A percentile compares a stretch with the other conserved stretches of the same genome.
Conservation (phyloP, 2,329 filamentous ascomycete species). For the Alternaria viburni region DNA sequence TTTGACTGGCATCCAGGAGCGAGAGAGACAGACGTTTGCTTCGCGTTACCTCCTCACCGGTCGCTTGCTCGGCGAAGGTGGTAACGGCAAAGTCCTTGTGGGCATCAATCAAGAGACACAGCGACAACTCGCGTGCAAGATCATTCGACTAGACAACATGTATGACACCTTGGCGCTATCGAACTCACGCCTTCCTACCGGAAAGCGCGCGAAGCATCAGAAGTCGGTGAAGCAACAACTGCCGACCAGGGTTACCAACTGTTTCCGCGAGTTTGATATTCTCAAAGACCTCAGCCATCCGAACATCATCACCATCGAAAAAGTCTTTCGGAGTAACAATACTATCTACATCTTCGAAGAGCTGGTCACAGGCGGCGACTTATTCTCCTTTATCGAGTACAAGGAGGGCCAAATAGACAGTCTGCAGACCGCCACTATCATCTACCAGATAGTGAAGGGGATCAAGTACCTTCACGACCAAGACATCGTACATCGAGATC, state of each 20-base stretch:
- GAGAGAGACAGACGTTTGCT: constrained; percentile 53
- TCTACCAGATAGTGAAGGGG: constrained; percentile 63
- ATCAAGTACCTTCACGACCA: constrained; percentile 64
- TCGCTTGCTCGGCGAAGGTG: constrained; percentile 61
- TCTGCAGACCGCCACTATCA: constrained; percentile 60
- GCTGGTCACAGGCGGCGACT: constrained; percentile 64
- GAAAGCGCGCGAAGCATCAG: not conserved
- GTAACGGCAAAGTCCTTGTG: constrained; percentile 61
- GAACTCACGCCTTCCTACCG: constrained; percentile 10
- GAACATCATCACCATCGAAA: constrained; percentile 65
- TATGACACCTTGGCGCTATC: constrained; percentile 14
- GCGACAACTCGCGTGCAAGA: constrained; percentile 72
- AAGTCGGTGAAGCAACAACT: constrained; percentile 20
- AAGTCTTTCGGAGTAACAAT: constrained; percentile 60
- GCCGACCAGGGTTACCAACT: constrained; percentile 33
- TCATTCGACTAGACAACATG: constrained; percentile 59
- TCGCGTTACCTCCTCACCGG: constrained; percentile 58
- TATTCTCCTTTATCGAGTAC: constrained; percentile 64
- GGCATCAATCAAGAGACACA: constrained; percentile 59
- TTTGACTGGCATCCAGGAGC: constrained; percentile 36
- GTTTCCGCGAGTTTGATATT: constrained; percentile 55
- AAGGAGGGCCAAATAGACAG: constrained; percentile 56
- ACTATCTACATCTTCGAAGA: constrained; percentile 68
- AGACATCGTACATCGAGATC: constrained; percentile 65
- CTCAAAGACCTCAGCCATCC: constrained; percentile 63